Conservation (phyloP, 805 yeast species). For the Metschnikowia dekortorum region DNA sequence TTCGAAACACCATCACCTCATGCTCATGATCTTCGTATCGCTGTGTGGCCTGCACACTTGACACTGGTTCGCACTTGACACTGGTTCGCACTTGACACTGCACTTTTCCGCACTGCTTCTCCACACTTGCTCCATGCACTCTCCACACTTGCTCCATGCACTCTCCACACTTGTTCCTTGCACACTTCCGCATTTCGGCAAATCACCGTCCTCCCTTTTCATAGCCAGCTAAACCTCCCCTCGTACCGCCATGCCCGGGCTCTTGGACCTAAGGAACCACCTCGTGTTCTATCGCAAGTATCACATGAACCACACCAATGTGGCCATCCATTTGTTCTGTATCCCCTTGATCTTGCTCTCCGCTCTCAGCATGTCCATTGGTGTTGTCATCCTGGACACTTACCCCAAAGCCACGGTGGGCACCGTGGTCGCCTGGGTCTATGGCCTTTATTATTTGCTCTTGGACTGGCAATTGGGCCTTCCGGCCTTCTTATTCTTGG, state of each 20-base stretch:
- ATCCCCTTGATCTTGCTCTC: slow-evolving; percentile 74
- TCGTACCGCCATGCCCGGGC: not conserved
- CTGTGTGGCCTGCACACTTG: too few relatives aligned
- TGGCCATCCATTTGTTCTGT: slow-evolving; percentile 69
- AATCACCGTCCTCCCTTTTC: too few relatives aligned
- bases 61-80: too few relatives aligned
- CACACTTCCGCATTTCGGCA: too few relatives aligned
- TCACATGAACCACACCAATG: slow-evolving; percentile 51
- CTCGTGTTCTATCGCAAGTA: slow-evolving; percentile 32
- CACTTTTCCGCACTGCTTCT: too few relatives aligned
- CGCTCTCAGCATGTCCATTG: slow-evolving; percentile 36
- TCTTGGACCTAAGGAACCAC: slow-evolving; percentile 32
- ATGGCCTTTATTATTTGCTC: slow-evolving; percentile 52
- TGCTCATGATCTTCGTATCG: too few relatives aligned
- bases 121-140: too few relatives aligned
- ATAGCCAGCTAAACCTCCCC: too few relatives aligned
- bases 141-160: too few relatives aligned
- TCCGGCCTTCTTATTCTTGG: slow-evolving; percentile 25
- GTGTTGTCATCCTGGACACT: not conserved
- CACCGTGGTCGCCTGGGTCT: slow-evolving; percentile 40
- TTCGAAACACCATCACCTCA: too few relatives aligned
- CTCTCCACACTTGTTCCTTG: too few relatives aligned
- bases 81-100: too few relatives aligned
- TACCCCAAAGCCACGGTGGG: slow-evolving; percentile 45
- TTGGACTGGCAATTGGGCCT: slow-evolving; percentile 48